Percentiles rank a stretch among this genome's conserved stretches.
Evolutionary conservation across 2,329 filamentous ascomycete species (phyloP).

Genomic region (Colletotrichum tropicale): DNA sequence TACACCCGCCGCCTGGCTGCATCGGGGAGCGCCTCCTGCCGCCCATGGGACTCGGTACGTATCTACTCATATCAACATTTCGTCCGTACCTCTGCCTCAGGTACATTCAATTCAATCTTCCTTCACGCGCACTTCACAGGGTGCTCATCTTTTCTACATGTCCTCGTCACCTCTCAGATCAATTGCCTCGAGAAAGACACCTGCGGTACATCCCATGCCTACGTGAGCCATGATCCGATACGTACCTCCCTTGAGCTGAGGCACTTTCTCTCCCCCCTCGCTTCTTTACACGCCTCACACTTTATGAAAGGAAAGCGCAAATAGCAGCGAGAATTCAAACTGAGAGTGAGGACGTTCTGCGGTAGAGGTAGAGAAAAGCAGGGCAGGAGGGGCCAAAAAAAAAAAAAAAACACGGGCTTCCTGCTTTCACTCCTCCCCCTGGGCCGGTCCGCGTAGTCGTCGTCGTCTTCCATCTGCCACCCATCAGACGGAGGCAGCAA

Average conservation of each 20-base stretch:
- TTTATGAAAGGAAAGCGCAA: not conserved
- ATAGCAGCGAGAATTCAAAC: not conserved
- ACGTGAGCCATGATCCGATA: too few species aligned
- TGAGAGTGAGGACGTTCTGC: not conserved
- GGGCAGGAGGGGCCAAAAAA: not conserved
- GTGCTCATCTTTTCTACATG: not conserved
- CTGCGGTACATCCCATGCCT: too few species aligned
- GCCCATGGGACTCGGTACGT: not conserved
- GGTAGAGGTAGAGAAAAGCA: not conserved
- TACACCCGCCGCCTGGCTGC: not conserved
- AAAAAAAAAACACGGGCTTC: not conserved
- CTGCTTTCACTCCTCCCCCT: not conserved
- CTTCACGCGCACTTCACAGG: not conserved
- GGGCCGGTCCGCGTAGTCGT: not conserved
- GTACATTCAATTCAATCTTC: not conserved
- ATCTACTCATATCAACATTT: not conserved
- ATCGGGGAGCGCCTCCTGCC: not conserved
- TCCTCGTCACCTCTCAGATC: not conserved
- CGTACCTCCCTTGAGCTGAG: too few species aligned
- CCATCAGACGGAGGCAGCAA: not conserved
- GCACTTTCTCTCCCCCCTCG: not conserved
- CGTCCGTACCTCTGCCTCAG: not conserved
- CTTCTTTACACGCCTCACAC: not conserved
- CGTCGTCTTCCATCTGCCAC: not conserved
- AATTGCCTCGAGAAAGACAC: not conserved